Evolutionary conservation across 352 stramenopile species (phyloP).

Genomic region (Phytopythium cucurbitacearum): DNA sequence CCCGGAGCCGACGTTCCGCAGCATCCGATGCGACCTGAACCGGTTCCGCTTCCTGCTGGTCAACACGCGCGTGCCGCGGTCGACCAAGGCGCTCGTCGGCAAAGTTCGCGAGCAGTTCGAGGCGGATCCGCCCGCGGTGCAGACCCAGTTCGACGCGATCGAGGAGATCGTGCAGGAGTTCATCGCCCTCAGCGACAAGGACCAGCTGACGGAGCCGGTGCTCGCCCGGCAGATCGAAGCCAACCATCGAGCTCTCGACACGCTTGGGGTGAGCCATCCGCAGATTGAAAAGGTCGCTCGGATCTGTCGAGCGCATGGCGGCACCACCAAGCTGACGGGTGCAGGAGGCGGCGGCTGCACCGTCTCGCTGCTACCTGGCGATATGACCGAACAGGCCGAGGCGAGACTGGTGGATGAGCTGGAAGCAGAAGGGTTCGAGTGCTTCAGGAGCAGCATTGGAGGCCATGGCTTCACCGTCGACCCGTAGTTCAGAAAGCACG

Average conservation of each 20-base stretch:
- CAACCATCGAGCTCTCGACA: slow-evolving; percentile 79
- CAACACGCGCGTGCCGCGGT: slow-evolving; percentile 89
- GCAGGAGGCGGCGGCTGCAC: slow-evolving; percentile 87
- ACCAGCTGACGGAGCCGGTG: slow-evolving; percentile 31
- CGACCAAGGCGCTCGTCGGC: slow-evolving; percentile 80
- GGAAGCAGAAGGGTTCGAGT: slow-evolving; percentile 41
- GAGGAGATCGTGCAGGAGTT: slow-evolving; percentile 70
- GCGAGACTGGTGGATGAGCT: slow-evolving; percentile 42
- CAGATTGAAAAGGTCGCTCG: slow-evolving; percentile 77
- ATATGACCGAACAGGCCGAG: slow-evolving; percentile 33
- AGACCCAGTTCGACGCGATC: slow-evolving; percentile 75
- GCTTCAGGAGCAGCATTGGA: slow-evolving; percentile 54
- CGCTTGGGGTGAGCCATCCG: slow-evolving; percentile 79
- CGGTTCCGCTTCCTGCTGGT: slow-evolving; percentile 85
- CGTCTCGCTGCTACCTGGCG: slow-evolving; percentile 68
- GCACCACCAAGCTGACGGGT: slow-evolving; percentile 89
- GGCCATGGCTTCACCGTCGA: slow-evolving; percentile 33
- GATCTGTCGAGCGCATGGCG: slow-evolving; percentile 44
- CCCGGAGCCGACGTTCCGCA: slow-evolving; percentile 34
- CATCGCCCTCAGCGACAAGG: slow-evolving; percentile 27
- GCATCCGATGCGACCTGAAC: slow-evolving; percentile 48
- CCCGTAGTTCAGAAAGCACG: not conserved
- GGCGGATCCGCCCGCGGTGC: slow-evolving; percentile 27
- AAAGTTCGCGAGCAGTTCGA: slow-evolving; percentile 72
- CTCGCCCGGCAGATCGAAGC: slow-evolving; percentile 46